phyloP scores from a whole-genome alignment of 2,329 filamentous ascomycete species.

The Pyricularia grisea region DNA sequence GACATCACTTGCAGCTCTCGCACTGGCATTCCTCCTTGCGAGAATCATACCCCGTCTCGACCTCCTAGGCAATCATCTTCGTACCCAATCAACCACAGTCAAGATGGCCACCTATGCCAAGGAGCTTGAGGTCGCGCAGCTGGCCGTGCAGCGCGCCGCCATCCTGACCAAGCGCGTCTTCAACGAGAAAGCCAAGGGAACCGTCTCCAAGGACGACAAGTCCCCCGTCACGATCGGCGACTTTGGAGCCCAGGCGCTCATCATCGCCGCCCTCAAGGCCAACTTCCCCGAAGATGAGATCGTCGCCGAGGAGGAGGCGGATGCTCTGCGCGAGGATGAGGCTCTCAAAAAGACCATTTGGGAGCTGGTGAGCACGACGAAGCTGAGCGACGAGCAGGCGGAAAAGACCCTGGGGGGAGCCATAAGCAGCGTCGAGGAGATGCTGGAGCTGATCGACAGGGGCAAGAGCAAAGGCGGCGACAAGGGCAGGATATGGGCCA shows the following conservation, averaged over 20 bases:
- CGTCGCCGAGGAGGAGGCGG: slow-evolving; percentile 91
- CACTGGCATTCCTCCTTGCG: slow-evolving; percentile 12
- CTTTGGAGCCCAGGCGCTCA: slow-evolving; percentile 93
- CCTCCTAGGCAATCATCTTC: slow-evolving; percentile 10
- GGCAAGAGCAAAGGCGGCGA: slow-evolving; percentile 63
- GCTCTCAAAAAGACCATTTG: slow-evolving; percentile 69
- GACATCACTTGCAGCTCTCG: slow-evolving; percentile 8
- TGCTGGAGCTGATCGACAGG: slow-evolving; percentile 54
- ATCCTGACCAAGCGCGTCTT: slow-evolving; percentile 45
- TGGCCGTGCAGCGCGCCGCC: slow-evolving; percentile 74
- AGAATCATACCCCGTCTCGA: slow-evolving; percentile 11
- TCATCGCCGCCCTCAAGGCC: slow-evolving; percentile 80
- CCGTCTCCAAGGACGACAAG: slow-evolving; percentile 87
- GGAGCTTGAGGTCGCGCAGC: slow-evolving; percentile 75
- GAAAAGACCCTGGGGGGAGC: slow-evolving; percentile 55
- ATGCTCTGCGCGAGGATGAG: slow-evolving; percentile 62
- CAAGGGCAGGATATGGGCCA: slow-evolving; percentile 80
- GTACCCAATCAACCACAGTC: slow-evolving; percentile 8
- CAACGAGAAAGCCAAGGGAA: slow-evolving; percentile 86
- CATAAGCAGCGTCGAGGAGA: slow-evolving; percentile 45
- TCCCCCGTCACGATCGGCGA: slow-evolving; percentile 97
- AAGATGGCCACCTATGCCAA: slow-evolving; percentile 62
- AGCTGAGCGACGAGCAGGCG: slow-evolving; percentile 46
- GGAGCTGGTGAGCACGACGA: slow-evolving; percentile 63
- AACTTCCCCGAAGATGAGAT: slow-evolving; percentile 88